These are phyloP conservation scores for Mycena leptocephala DNA, from an alignment of 768 basidiomycete genomes.

Conservation along the genomic window DNA sequence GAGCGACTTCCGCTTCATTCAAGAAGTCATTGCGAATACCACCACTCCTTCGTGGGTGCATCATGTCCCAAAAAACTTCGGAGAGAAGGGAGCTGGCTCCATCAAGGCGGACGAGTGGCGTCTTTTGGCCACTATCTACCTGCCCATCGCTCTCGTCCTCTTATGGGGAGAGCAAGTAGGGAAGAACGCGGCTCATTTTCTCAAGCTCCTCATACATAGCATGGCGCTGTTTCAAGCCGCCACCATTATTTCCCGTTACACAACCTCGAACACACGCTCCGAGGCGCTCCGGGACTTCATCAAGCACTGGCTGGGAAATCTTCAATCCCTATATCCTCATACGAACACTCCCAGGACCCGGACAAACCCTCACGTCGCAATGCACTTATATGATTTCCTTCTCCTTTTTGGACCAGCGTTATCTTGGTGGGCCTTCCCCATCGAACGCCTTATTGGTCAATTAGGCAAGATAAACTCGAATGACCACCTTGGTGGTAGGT, in stretches of 20 bases:
- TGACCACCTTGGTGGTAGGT: conserved; percentile 43
- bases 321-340: conserved; percentile 44
- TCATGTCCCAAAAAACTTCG: too few species aligned
- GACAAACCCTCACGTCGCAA: neutral
- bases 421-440: too few species aligned
- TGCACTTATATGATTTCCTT: conserved; percentile 54
- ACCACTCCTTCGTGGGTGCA: too few species aligned
- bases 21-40: too few species aligned
- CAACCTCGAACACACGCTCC: conserved; percentile 22
- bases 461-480: conserved; percentile 52
- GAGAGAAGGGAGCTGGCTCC: too few species aligned
- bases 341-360: conserved; percentile 26
- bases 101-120: too few species aligned
- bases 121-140: too few species aligned
- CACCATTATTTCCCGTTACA: conserved; percentile 31
- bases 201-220: conserved; percentile 42
- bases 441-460: conserved; percentile 54
- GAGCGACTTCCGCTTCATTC: too few species aligned
- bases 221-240: conserved; percentile 45
- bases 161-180: conserved; percentile 46
- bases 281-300: too few species aligned
- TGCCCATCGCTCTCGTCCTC: too few species aligned
- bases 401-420: conserved; percentile 49
- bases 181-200: neutral
- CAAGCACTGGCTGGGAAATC: too few species aligned